These are phyloP conservation scores for Bipolaris cookei DNA, from an alignment of 2,329 filamentous ascomycete genomes.

Conservation along the genomic window DNA sequence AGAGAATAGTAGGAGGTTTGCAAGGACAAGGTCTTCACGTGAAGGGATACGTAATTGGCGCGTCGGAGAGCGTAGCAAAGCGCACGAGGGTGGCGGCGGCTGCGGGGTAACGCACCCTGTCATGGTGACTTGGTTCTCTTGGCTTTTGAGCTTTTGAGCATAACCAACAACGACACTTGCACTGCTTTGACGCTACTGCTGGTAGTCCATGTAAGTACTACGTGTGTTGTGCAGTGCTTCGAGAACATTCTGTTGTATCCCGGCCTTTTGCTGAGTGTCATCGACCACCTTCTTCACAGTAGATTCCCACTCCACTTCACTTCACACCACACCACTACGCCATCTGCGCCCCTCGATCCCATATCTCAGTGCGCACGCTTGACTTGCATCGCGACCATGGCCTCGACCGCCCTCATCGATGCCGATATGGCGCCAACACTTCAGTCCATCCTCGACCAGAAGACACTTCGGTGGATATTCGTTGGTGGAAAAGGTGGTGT, in stretches of 20 bases:
- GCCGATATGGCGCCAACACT: conserved; percentile 91
- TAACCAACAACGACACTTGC: not conserved
- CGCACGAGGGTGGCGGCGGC: conserved; percentile 3
- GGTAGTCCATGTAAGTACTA: not conserved
- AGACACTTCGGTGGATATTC: conserved; percentile 96
- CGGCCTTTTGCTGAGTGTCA: not conserved
- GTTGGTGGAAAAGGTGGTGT: conserved; percentile 98
- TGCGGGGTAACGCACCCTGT: conserved; percentile 20
- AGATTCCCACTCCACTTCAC: not conserved
- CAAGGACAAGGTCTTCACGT: not conserved
- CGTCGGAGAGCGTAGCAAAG: not conserved
- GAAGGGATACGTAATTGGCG: not conserved
- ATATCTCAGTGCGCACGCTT: not conserved
- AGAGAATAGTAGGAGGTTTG: no score
- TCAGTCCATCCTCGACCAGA: conserved; percentile 93
- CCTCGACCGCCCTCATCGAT: conserved; percentile 44
- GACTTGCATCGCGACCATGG: conserved; percentile 38
- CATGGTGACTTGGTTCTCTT: conserved; percentile 9
- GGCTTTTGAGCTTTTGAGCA: not conserved
- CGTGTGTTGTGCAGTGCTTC: conserved; percentile 17
- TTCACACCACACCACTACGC: not conserved
- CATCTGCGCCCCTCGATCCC: not conserved
- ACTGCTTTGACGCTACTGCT: not conserved
- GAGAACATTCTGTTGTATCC: conserved; percentile 18
- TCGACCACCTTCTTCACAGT: not conserved